A percentile compares a stretch with the other conserved stretches of the same genome.
Evolutionary conservation across 169 alveolate species (phyloP).

Genomic region (Plasmodium fragile): DNA sequence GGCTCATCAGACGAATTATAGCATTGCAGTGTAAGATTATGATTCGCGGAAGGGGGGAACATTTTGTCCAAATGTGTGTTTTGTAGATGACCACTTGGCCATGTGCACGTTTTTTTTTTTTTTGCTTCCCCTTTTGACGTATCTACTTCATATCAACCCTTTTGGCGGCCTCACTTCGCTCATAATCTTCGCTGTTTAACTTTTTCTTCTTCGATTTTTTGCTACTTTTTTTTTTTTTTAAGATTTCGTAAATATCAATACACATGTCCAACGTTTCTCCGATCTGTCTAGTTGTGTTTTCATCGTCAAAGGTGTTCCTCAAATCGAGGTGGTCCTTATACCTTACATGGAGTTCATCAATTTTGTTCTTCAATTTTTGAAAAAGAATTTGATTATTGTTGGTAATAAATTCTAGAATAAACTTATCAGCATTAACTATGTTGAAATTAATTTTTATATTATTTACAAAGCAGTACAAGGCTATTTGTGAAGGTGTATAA

Average conservation of each 20-base stretch:
- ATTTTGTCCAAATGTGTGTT: neutral
- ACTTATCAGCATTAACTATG: slow-evolving; percentile 56
- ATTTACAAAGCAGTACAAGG: slow-evolving; percentile 56
- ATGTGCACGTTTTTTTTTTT: neutral
- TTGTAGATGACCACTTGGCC: neutral
- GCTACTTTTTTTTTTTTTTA: slow-evolving; percentile 21
- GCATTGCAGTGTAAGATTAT: neutral
- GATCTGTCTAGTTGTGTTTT: slow-evolving; percentile 60
- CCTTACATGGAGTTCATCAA: slow-evolving; percentile 31
- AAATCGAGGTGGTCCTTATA: slow-evolving; percentile 53
- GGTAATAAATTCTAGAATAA: slow-evolving; percentile 55
- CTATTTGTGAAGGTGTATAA: slow-evolving; percentile 66
- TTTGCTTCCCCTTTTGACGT: neutral
- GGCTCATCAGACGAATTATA: neutral
- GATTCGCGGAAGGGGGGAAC: neutral
- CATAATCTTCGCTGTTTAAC: slow-evolving; percentile 12
- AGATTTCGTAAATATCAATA: slow-evolving; percentile 26
- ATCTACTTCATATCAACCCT: slow-evolving; percentile 25
- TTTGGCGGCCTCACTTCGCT: slow-evolving; percentile 20
- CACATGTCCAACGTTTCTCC: slow-evolving; percentile 71
- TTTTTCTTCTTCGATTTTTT: slow-evolving; percentile 20
- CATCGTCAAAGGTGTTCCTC: slow-evolving; percentile 68
- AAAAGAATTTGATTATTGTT: slow-evolving; percentile 70
- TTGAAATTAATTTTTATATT: slow-evolving; percentile 60
- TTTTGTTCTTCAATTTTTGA: slow-evolving; percentile 64